Base-by-base conservation (phyloP, 495 filamentous ascomycete species). In the Daldinia decipiens region DNA sequence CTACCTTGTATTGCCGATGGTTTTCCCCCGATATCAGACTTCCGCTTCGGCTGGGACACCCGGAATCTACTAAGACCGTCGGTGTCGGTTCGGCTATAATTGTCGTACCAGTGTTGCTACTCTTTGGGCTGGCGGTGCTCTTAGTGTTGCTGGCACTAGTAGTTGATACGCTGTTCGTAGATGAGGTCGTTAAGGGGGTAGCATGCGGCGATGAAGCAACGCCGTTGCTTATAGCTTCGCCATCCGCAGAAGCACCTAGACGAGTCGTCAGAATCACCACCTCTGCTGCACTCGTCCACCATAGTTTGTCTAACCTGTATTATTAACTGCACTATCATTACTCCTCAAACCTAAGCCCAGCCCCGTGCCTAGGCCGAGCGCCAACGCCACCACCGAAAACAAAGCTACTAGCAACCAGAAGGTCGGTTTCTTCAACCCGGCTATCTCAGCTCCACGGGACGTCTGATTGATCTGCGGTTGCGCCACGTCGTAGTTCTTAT, bases 361-460 rank as follows among this genome's bases (percentile, higher is more conserved):
- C 11, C 67, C 67, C 15, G 36, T 59, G 26, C 67, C 67, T 17
- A 70, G 19, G 13, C 67, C 67, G 17, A 65, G 40, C 7, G 67
- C 52, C 29, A 69, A 27, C 32, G 60, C 34, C 9, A 69, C 29
- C 24, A 65, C 67, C 29, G 56, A 26, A 19, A 24, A 47, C 17
- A 65, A 27, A 50, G 36, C 26, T 1, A 70, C 38, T 3, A 70
- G 9, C 38, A 70, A 60, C 67, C 67, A 70, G 38, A 64, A 70
- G 32, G 61, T 65, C 0, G 38, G 29, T 36, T 31, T 64, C 26
- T 31, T 64, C 7, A 70, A 19, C 7, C 55, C 45, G 21, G 60
- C 45, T 47, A 70, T 60, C 26, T 40, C 50, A 5, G 12, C n/a
- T 29, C 56, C 17, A 19, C 19, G 17, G 8, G 43, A 9, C 9